Conservation (phyloP, 306 rosid genomes). For the Medicago ruthenica region DNA sequence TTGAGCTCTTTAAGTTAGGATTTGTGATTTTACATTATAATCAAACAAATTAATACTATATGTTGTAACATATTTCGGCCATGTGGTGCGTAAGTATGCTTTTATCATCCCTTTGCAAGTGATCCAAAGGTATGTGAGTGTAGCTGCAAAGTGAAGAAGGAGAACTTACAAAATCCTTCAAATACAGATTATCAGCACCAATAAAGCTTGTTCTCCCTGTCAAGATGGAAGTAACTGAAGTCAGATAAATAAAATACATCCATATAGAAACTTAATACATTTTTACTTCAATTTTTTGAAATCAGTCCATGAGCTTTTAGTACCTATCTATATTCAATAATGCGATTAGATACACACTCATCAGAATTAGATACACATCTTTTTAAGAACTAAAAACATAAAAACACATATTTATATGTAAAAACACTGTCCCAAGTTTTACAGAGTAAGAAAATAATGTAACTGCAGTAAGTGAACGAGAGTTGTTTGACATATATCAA, state of each 20-base stretch:
- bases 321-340: background rate
- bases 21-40: background rate
- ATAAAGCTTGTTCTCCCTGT: slow-evolving; percentile 69
- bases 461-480: background rate
- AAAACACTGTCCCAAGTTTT: background rate
- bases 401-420: background rate
- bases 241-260: slow-evolving; percentile 32
- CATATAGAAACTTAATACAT: background rate
- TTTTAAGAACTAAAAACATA: background rate
- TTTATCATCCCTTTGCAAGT: background rate
- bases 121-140: slow-evolving; percentile 14
- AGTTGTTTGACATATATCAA: background rate
- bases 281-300: slow-evolving; percentile 1
- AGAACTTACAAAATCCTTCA: slow-evolving; percentile 66
- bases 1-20: slow-evolving; percentile 1
- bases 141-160: slow-evolving; percentile 33
- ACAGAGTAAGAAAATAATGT: background rate
- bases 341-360: too few relatives aligned
- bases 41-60: background rate
- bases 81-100: background rate
- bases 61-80: background rate
- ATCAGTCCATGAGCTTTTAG: background rate
- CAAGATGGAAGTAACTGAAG: slow-evolving; percentile 44
- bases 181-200: slow-evolving; percentile 58
- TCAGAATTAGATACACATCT: background rate